Base-by-base conservation (phyloP, 2,329 filamentous ascomycete genomes). In the Neopestalotiopsis clavispora region DNA sequence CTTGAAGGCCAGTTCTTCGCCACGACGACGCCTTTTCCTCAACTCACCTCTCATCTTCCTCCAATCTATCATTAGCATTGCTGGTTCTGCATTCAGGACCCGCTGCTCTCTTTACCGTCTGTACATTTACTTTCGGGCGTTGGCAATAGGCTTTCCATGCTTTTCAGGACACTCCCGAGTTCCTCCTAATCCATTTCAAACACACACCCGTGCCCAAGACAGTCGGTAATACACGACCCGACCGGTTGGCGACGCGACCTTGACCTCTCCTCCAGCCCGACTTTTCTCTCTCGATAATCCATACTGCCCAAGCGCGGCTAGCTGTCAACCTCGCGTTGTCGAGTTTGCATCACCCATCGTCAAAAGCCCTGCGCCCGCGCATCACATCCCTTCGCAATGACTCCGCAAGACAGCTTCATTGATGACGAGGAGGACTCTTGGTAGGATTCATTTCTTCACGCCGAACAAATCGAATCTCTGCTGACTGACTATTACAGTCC, bases 401-500 rank as follows among this genome's bases (percentile, higher is more conserved):
- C 89, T 68, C 89, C 89, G 68, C 89, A 92, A 83, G 90, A 92
- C 78, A 88, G 85, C 74, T 92, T 91, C 79, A 88, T 92, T 79
- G 90, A 92, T 73, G 90, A 92, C 76, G 90, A 92, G 78, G 90
- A 92, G 75, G 90, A 92, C 75, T 87, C 85, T 72, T 92, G 90
- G 90, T 92, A 84, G 75, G 86, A 76, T 69, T 38, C 59, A 67
- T 63, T 66, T 66, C 66, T 66, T 57, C 45, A 28, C 28, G 13
- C 20, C 23, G 60, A 14, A 10, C 68, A 63, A 60, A 59, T 68
- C 66, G 67, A 70, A 67, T 28, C 64, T 70, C 69, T 72, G 69
- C 78, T 79, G 67, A 80, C 71, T 23, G 34, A 30, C 38, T 65
- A 38, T 17, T 71, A 76, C 76, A 99, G 96, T 82, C 96, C 96